phyloP scores from a whole-genome alignment of 495 filamentous ascomycete genomes.

The Articulospora tetracladia region DNA sequence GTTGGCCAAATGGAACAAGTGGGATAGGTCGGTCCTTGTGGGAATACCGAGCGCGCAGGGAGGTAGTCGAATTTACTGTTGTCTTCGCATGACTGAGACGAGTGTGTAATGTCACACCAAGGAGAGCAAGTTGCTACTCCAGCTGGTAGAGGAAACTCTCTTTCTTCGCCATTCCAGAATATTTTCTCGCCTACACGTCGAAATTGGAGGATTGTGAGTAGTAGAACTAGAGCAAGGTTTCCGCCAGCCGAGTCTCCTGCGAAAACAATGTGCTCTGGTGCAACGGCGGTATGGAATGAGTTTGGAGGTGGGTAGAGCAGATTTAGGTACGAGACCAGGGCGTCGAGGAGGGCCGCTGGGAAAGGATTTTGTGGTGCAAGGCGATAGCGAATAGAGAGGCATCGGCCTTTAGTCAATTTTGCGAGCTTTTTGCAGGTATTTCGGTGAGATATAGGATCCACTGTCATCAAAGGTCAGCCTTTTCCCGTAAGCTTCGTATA shows the following conservation, averaged over 20 bases:
- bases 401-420: constrained; percentile 50
- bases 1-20: constrained; percentile 68
- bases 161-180: constrained; percentile 56
- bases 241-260: constrained; percentile 89
- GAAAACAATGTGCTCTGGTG: constrained; percentile 68
- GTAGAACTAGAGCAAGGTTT: constrained; percentile 65
- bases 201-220: constrained; percentile 72
- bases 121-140: constrained; percentile 62
- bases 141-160: constrained; percentile 62
- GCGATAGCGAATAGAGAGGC: constrained; percentile 81
- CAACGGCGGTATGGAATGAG: constrained; percentile 66
- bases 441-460: constrained; percentile 71
- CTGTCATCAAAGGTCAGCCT: constrained; percentile 12
- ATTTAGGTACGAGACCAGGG: constrained; percentile 75
- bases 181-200: constrained; percentile 49
- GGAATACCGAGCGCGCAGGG: constrained; percentile 25
- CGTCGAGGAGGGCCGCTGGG: constrained; percentile 78
- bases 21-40: constrained; percentile 35
- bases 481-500: background rate
- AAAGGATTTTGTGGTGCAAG: constrained; percentile 83
- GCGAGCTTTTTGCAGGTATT: constrained; percentile 42
- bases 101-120: constrained; percentile 76
- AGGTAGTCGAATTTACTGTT: constrained; percentile 77
- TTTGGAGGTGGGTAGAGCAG: constrained; percentile 76
- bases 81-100: constrained; percentile 60